Base-by-base conservation (phyloP, 192 early-diverging fungal species). In the Backusella parvicylindrica region DNA sequence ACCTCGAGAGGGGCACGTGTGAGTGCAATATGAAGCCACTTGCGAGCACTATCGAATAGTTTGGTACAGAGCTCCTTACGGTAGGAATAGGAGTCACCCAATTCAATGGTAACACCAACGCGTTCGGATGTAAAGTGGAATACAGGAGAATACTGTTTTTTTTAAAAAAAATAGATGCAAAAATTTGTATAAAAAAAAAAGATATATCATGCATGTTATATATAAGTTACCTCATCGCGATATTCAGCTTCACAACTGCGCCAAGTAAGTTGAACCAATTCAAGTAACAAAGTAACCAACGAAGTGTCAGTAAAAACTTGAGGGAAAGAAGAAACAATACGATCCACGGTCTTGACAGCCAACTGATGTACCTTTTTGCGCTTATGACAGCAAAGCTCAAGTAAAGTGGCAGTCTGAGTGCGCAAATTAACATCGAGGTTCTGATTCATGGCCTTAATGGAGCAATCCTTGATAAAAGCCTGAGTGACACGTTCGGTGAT, bases 251-350 rank as follows among this genome's bases (percentile, higher is more conserved):
- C 90, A 75, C 92, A 91, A 70, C 90, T 89, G 56, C 85, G 78
- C 96, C 92, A 97, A 40, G 92, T 79, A 15, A 93, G 84, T 74
- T 93, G 91, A 16, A 96, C 86, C 13, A 97, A 77, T 82, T 99
- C 97, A 28, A 99, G 80, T 70, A 96, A 85, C 16, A 91, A 85
- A 41, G 84, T 86, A 13, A 96, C 68, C 1, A 91, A 82, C 3
- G 80, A 75, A 56, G 87, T 86, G 82, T 98, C 92, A 66, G 93
- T 93, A 56, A 99, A 89, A 1, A 95, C 79, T 66, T 90, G 90
- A 43, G 96, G 95, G 75, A 92, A 92, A 0, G 84, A 77, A 23
- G 56, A 63, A 36, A 95, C 81, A 49, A 95, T 84, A 41, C 74
- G 76, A 63, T 91, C 86, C 18, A 86, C 81, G 72, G 87, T 87